phyloP scores from a whole-genome alignment of 225 moss, liverwort and hornwort species.

The Sphagnum contortum region DNA sequence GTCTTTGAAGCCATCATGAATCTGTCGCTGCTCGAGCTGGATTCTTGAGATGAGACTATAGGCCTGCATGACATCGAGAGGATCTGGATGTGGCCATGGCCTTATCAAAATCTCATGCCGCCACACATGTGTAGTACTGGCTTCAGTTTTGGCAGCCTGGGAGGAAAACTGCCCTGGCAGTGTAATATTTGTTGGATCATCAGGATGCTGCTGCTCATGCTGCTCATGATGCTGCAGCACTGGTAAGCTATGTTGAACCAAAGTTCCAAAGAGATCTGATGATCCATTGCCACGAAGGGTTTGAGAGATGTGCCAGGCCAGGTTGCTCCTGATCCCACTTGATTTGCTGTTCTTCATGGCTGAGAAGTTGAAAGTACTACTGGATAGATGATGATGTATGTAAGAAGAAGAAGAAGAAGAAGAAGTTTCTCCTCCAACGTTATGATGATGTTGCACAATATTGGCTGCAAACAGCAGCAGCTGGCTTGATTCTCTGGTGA shows the following conservation, averaged over 20 bases:
- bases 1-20: slow-evolving; percentile 20
- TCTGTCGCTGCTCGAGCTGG: slow-evolving; percentile 40
- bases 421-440: no score
- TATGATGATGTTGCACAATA: slow-evolving; percentile 1
- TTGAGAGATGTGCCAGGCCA: slow-evolving; percentile 1
- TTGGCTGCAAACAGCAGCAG: slow-evolving; percentile 7
- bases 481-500: slow-evolving; percentile 30
- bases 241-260: no score
- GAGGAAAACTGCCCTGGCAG: no score
- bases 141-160: no score
- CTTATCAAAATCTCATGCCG: slow-evolving; percentile 48
- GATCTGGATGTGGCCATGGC: slow-evolving; percentile 55
- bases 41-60: slow-evolving; percentile 31
- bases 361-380: slow-evolving; percentile 8
- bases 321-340: slow-evolving; percentile 1
- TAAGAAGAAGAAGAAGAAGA: no score
- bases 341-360: not conserved
- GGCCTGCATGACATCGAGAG: slow-evolving; percentile 33
- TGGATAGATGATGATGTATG: slow-evolving; percentile 10
- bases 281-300: slow-evolving; percentile 3
- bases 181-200: no score
- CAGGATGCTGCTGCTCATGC: no score
- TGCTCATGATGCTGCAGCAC: no score
- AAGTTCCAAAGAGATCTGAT: not conserved
- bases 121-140: slow-evolving; percentile 17